A percentile compares a stretch with the other conserved stretches of the same genome.
phyloP scores from a whole-genome alignment of 192 early-diverging fungal species.

The Coemansia sp. region DNA sequence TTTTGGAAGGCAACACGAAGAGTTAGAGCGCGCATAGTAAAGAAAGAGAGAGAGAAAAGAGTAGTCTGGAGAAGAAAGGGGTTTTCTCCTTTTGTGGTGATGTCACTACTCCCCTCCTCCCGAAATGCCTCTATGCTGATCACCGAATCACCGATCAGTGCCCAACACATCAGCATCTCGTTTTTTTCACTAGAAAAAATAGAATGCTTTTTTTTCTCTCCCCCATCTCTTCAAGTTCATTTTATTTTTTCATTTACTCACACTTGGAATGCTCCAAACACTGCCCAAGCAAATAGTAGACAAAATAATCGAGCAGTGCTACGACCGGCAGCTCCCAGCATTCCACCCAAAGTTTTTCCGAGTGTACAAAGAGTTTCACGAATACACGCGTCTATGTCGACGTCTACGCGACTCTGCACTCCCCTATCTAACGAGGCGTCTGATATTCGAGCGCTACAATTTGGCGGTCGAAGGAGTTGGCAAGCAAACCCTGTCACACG shows the following conservation, averaged over 20 bases:
- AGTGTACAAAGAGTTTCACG: conserved; percentile 3
- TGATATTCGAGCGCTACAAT: conserved; percentile 43
- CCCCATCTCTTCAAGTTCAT: not conserved
- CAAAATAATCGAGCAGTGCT: conserved; percentile 19
- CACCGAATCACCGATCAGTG: too few species aligned
- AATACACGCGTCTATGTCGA: conserved; percentile 18
- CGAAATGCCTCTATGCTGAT: too few species aligned
- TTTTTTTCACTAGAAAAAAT: too few species aligned
- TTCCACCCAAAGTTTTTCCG: conserved; percentile 27
- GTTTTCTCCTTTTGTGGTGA: too few species aligned
- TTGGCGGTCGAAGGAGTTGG: conserved; percentile 13
- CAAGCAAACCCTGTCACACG: conserved; percentile 8
- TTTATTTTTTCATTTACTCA: not conserved
- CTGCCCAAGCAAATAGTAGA: conserved; percentile 34
- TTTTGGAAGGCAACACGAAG: too few species aligned
- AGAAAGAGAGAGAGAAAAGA: not conserved
- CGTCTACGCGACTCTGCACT: conserved; percentile 14
- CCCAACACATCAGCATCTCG: too few species aligned
- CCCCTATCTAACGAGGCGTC: conserved; percentile 8
- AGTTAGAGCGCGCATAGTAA: not conserved
- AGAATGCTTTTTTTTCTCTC: not conserved
- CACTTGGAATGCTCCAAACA: conserved; percentile 29
- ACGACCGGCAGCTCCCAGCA: conserved; percentile 4
- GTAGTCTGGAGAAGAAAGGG: too few species aligned
- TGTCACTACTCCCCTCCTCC: too few species aligned